Evolutionary conservation across 75 land plant species (phyloP).

Genomic region (Sequoia sempervirens): DNA sequence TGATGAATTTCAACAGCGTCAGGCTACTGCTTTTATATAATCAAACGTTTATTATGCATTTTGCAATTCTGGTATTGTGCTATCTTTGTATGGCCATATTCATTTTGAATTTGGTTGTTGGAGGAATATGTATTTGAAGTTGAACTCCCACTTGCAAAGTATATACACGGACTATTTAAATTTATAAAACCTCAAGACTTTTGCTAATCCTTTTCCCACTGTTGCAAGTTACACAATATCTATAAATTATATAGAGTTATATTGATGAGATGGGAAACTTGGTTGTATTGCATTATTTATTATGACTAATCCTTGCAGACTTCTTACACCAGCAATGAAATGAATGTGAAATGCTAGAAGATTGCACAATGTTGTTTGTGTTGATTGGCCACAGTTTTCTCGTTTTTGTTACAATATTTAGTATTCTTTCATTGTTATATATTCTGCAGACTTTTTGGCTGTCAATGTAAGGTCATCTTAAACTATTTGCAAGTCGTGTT

Average conservation of each 20-base stretch:
- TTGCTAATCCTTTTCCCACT: background rate
- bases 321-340: background rate
- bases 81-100: too few relatives aligned
- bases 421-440: background rate
- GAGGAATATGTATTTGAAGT: too few relatives aligned
- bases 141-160: too few relatives aligned
- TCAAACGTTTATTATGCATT: too few relatives aligned
- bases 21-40: too few relatives aligned
- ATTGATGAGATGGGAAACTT: background rate
- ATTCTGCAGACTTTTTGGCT: background rate
- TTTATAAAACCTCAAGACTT: background rate
- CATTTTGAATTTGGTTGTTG: too few relatives aligned
- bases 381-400: background rate
- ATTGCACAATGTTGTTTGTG: too few relatives aligned
- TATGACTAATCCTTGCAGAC: background rate
- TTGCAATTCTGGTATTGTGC: too few relatives aligned
- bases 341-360: background rate
- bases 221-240: background rate
- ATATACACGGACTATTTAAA: too few relatives aligned
- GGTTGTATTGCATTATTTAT: background rate
- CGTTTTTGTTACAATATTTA: background rate
- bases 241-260: too few relatives aligned
- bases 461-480: background rate
- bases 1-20: too few relatives aligned
- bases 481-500: background rate